Evolutionary conservation across 1,139 yeast genomes (phyloP).

Genomic region (Saccharomyces pastorianus): DNA sequence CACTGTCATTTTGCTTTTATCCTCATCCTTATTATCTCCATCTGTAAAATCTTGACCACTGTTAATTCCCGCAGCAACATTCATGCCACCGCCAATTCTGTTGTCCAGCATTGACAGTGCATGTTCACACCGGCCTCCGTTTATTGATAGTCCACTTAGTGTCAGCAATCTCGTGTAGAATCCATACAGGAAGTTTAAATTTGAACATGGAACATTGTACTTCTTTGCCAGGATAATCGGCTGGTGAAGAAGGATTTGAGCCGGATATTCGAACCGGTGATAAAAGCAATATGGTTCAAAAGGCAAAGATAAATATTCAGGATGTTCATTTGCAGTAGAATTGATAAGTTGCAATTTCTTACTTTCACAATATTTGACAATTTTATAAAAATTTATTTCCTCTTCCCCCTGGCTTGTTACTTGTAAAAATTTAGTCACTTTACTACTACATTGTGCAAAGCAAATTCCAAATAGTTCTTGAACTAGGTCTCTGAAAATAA

Average conservation of each 20-base stretch:
- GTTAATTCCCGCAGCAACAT: not conserved
- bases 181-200: constrained; percentile 22
- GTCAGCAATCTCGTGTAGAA: constrained; percentile 23
- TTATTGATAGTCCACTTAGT: constrained; percentile 21
- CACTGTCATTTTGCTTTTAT: not conserved
- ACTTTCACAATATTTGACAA: constrained; percentile 15
- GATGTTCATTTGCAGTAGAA: constrained; percentile 20
- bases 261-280: constrained; percentile 25
- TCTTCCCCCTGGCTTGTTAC: not conserved
- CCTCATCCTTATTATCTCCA: not conserved
- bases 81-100: constrained; percentile 2
- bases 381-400: constrained; percentile 12
- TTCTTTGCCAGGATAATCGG: constrained; percentile 20
- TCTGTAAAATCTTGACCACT: not conserved
- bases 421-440: constrained; percentile 6
- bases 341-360: constrained; percentile 16
- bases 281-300: constrained; percentile 28
- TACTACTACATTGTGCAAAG: constrained; percentile 16
- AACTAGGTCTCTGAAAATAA: constrained; percentile 19
- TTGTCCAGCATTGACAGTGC: constrained; percentile 10
- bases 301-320: constrained; percentile 22
- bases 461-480: constrained; percentile 20
- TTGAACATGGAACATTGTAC: constrained; percentile 14
- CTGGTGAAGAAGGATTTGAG: constrained; percentile 21
- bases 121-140: constrained; percentile 16